Conservation (phyloP, 2,329 filamentous ascomycete genomes). For the Leptographium wingfieldii region DNA sequence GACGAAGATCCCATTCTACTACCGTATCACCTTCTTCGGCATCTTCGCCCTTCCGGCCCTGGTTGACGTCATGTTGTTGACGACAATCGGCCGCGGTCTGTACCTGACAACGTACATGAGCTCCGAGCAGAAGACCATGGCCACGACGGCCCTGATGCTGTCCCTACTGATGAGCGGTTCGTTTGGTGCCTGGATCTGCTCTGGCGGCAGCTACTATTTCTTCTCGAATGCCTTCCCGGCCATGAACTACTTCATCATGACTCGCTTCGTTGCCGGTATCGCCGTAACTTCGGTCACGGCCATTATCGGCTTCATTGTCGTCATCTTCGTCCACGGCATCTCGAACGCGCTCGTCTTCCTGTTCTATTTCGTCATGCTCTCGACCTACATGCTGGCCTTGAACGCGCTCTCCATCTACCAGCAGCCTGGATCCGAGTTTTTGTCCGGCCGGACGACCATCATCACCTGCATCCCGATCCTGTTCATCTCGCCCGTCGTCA, state of each 20-base stretch:
- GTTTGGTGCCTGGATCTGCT: constrained; percentile 43
- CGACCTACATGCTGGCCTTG: constrained; percentile 37
- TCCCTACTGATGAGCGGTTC: constrained; percentile 39
- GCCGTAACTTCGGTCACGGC: constrained; percentile 12
- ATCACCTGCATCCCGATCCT: constrained; percentile 36
- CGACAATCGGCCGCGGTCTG: constrained; percentile 38
- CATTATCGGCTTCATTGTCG: constrained; percentile 29
- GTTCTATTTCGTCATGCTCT: constrained; percentile 38
- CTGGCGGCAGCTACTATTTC: constrained; percentile 43
- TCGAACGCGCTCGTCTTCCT: constrained; percentile 37
- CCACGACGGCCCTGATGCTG: constrained; percentile 39
- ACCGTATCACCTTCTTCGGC: constrained; percentile 36
- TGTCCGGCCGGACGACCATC: constrained; percentile 38
- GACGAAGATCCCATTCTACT: constrained; percentile 30
- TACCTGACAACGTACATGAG: constrained; percentile 40
- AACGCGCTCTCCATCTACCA: constrained; percentile 35
- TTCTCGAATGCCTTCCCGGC: constrained; percentile 15
- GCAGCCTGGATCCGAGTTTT: constrained; percentile 37
- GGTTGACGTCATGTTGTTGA: constrained; percentile 40
- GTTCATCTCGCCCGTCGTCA: constrained; percentile 37
- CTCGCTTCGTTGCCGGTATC: constrained; percentile 28
- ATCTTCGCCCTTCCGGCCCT: constrained; percentile 45
- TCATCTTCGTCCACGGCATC: constrained; percentile 27
- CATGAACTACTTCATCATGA: constrained; percentile 14
- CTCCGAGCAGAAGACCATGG: constrained; percentile 30